Base-by-base conservation (phyloP, 345 rosid species). In the Mercurialis annua region DNA sequence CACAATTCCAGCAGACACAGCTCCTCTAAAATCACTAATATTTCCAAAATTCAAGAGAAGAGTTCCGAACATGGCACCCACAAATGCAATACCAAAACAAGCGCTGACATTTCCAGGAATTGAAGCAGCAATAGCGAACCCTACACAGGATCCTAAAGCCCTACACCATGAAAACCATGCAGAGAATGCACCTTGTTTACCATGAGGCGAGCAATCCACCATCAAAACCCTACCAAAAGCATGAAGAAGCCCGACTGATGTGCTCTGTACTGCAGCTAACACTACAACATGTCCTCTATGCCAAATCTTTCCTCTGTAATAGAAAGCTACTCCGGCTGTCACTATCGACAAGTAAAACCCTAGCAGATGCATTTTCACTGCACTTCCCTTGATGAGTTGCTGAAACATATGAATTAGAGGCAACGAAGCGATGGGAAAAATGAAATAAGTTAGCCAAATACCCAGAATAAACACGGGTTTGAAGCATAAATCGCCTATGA, bases 141-240 rank as follows among this genome's bases (percentile, higher is more conserved):
- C 92, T 1, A 75, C 65, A 58, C 89, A 81, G 15, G 83, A 64
- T 4, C 92, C 92, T 10, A 72, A 27, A 20, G 66, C 70, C 59
- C 69, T 80, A 14, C 66, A 65, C 87, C 86, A 83, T 0, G 86
- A 75, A n/a, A 65, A 73, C 89, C 87, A 85, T 6, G 71, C 51
- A 0, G 86, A 75, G 59, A 87, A 87, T 7, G 74, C 83, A 0
- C 87, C 89, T 75, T 87, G 86, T 66, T 73, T 78, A 3, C 84
- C 89, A 3, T 60, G 46, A 0, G 92, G 87, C 0, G 85, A 69
- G 55, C 82, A 81, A 70, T 87, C 89, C 38, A 81, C 29, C 59
- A 81, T 3, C 67, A 87, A 38, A 14, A 85, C 76, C 64, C 84
- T 67, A 10, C 86, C 87, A 17, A 69, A 87, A 3, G 86, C 80